A percentile compares a stretch with the other conserved stretches of the same genome.
Conservation (phyloP, 2,329 filamentous ascomycete species). For the Achaetomium macrosporum region DNA sequence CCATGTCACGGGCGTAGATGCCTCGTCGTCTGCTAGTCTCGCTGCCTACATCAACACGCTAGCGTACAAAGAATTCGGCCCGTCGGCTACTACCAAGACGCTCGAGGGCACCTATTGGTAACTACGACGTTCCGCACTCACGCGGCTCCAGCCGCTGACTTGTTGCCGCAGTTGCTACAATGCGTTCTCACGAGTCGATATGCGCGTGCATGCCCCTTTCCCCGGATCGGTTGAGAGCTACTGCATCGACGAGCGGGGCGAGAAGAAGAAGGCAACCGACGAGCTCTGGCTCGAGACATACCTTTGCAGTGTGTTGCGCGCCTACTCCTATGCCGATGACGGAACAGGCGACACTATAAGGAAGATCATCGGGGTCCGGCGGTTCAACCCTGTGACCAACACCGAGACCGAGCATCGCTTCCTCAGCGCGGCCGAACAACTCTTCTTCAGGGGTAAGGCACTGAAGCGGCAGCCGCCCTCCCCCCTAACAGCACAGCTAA, state of each 20-base stretch:
- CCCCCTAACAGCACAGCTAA: constrained; percentile 3
- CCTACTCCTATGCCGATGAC: constrained; percentile 95
- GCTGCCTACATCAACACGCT: constrained; percentile 98
- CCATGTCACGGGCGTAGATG: constrained; percentile 95
- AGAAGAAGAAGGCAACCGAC: constrained; percentile 88
- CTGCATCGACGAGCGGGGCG: constrained; percentile 92
- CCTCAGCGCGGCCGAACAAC: constrained; percentile 82
- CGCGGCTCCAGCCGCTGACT: constrained; percentile 7
- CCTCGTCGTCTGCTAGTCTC: constrained; percentile 92
- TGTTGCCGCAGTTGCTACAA: constrained; percentile 70
- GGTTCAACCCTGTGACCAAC: constrained; percentile 96
- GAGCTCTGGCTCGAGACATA: constrained; percentile 97
- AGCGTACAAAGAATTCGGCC: constrained; percentile 81
- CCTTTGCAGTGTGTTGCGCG: constrained; percentile 85
- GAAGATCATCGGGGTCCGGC: constrained; percentile 92
- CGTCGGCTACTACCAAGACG: constrained; percentile 72
- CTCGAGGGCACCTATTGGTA: constrained; percentile 93
- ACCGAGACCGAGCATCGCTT: constrained; percentile 98
- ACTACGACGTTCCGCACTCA: too few species aligned
- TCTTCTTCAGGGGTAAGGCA: constrained; percentile 79
- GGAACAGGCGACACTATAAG: constrained; percentile 91
- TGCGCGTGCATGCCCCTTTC: constrained; percentile 97
- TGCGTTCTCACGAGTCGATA: constrained; percentile 95
- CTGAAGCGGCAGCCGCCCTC: constrained; percentile 61
- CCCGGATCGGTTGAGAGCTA: constrained; percentile 95